These are phyloP conservation scores for Trichothecium sympodiale DNA, from an alignment of 2,329 filamentous ascomycete species.

Conservation along the genomic window DNA sequence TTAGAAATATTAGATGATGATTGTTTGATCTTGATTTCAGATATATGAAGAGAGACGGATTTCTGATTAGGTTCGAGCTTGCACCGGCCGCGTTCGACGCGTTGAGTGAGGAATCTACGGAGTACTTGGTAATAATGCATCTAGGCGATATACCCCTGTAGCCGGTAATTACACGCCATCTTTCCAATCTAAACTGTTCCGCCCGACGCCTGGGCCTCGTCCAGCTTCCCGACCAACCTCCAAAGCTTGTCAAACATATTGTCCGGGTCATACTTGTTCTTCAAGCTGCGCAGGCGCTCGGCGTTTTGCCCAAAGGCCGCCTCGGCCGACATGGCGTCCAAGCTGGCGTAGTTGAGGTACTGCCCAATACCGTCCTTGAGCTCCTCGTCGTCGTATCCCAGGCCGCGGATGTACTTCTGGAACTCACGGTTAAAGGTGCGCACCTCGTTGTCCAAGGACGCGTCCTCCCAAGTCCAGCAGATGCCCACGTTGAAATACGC, in stretches of 20 bases:
- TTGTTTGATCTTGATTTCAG: too few relatives aligned
- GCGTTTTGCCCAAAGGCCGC: constrained; percentile 20
- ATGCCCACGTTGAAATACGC: constrained; percentile 31
- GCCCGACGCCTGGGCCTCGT: too few relatives aligned
- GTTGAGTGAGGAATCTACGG: too few relatives aligned
- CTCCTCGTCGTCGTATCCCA: constrained; percentile 12
- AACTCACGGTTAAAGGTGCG: constrained; percentile 26
- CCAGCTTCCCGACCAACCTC: too few relatives aligned
- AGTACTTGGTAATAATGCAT: too few relatives aligned
- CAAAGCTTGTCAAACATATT: constrained; percentile 21
- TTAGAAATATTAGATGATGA: too few relatives aligned
- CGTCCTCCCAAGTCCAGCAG: constrained; percentile 27
- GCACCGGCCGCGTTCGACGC: not conserved
- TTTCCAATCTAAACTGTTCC: not conserved
- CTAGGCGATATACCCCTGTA: constrained; percentile 1
- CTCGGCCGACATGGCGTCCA: constrained; percentile 11
- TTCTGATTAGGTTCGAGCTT: too few relatives aligned
- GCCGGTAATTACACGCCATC: not conserved
- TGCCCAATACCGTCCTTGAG: constrained; percentile 13
- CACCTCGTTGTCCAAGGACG: constrained; percentile 22
- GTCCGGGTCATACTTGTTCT: constrained; percentile 20
- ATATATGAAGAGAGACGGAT: too few relatives aligned
- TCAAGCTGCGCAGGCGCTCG: constrained; percentile 17
- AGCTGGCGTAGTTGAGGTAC: constrained; percentile 18
- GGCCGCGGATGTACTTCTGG: constrained; percentile 12